These are phyloP conservation scores for Aaosphaeria arxii DNA, from an alignment of 2,329 filamentous ascomycete species.

Conservation along the genomic window DNA sequence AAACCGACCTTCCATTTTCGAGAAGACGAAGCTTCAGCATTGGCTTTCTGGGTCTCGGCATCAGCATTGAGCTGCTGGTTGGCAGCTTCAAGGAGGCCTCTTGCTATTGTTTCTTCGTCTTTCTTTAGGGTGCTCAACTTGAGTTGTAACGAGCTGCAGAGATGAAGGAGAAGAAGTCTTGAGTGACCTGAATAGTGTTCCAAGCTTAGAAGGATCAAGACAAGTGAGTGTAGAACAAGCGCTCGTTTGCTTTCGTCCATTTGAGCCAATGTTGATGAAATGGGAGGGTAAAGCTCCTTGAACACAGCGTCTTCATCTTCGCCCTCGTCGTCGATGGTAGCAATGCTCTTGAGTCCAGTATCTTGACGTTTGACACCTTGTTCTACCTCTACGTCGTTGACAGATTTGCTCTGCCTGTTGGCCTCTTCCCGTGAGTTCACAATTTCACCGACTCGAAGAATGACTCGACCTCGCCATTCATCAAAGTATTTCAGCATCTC, in stretches of 20 bases:
- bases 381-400: constrained; percentile 18
- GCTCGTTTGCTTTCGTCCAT: constrained; percentile 61
- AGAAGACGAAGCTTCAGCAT: constrained; percentile 62
- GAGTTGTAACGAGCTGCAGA: constrained; percentile 70
- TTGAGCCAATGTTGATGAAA: constrained; percentile 49
- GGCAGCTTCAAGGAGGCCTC: constrained; percentile 70
- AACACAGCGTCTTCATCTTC: constrained; percentile 38
- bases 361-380: constrained; percentile 26
- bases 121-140: constrained; percentile 62
- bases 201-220: constrained; percentile 71
- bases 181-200: constrained; percentile 76
- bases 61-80: constrained; percentile 70
- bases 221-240: constrained; percentile 67
- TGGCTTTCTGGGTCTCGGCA: constrained; percentile 70
- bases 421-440: constrained; percentile 39
- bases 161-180: constrained; percentile 65
- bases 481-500: constrained; percentile 70
- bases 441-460: constrained; percentile 69
- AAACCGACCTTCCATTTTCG: constrained; percentile 80
- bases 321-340: constrained; percentile 20
- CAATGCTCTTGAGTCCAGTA: constrained; percentile 21
- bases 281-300: constrained; percentile 39
- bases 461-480: constrained; percentile 73
- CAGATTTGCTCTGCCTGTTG: constrained; percentile 23
- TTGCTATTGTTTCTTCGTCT: constrained; percentile 73